Conservation (phyloP, 1,284 basidiomycete species). For the Entoloma clypeatum region DNA sequence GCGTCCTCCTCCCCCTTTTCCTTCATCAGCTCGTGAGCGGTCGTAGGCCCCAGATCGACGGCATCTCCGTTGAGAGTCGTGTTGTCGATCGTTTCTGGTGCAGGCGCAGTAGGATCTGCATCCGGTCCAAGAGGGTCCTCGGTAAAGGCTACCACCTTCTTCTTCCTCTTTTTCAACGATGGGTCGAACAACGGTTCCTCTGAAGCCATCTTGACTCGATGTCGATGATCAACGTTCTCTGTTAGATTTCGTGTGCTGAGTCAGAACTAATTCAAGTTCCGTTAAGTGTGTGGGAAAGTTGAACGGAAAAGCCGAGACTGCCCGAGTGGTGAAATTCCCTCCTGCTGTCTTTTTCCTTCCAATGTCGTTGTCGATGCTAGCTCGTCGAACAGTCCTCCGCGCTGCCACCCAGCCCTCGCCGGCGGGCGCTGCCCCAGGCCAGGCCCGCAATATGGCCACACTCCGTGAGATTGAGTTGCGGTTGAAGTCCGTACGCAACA, state of each 20-base stretch:
- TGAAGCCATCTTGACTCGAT: conserved; percentile 41
- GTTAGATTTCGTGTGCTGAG: conserved; percentile 3
- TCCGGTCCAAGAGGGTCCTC: conserved; percentile 82
- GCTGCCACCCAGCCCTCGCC: conserved; percentile 52
- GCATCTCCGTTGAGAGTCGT: conserved; percentile 63
- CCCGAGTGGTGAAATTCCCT: conserved; percentile 31
- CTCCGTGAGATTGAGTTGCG: conserved; percentile 96
- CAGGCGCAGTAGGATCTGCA: conserved; percentile 74
- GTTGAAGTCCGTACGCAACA: conserved; percentile 96
- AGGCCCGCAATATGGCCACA: conserved; percentile 90
- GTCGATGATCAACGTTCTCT: conserved; percentile 14
- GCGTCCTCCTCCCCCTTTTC: conserved; percentile 37
- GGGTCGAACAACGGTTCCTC: conserved; percentile 82
- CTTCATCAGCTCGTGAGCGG: conserved; percentile 73
- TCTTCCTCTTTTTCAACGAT: conserved; percentile 77
- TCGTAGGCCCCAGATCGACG: conserved; percentile 70
- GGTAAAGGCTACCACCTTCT: conserved; percentile 79
- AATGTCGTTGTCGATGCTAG: conserved; percentile 48
- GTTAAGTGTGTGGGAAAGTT: conserved; percentile 29
- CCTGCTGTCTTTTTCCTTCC: conserved; percentile 13
- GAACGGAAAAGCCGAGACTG: conserved; percentile 36
- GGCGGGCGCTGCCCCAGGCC: conserved; percentile 57
- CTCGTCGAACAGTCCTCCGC: conserved; percentile 68
- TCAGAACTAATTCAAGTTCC: conserved; percentile 14
- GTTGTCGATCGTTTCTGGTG: conserved; percentile 64